Evolutionary conservation across 352 stramenopile species (phyloP).

Genomic region (Phytophthora parvispora): DNA sequence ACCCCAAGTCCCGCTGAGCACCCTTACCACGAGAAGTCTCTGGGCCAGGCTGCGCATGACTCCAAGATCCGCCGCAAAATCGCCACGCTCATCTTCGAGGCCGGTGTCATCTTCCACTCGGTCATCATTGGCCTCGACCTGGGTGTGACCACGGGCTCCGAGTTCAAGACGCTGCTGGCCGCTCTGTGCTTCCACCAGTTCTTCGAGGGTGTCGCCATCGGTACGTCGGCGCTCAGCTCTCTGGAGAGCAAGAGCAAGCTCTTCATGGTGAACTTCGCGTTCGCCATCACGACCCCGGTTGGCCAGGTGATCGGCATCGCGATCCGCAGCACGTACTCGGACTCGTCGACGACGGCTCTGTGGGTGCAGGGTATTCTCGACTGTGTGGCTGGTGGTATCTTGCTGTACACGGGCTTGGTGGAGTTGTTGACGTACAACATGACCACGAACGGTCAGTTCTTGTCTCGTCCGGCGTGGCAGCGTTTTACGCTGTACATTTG

Average conservation of each 20-base stretch:
- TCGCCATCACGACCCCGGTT: slow-evolving; percentile 63
- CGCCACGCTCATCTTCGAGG: slow-evolving; percentile 60
- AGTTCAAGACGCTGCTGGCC: slow-evolving; percentile 71
- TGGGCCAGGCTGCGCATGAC: slow-evolving; percentile 7
- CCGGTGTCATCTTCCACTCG: slow-evolving; percentile 72
- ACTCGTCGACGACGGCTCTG: slow-evolving; percentile 51
- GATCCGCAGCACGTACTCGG: slow-evolving; percentile 62
- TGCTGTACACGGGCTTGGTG: slow-evolving; percentile 78
- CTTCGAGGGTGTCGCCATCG: slow-evolving; percentile 76
- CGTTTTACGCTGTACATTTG: slow-evolving; percentile 56
- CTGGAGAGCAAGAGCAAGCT: slow-evolving; percentile 52
- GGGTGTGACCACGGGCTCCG: slow-evolving; percentile 50
- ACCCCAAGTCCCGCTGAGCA: slow-evolving; percentile 27
- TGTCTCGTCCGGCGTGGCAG: slow-evolving; percentile 36
- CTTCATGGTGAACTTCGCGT: slow-evolving; percentile 58
- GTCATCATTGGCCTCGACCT: slow-evolving; percentile 78
- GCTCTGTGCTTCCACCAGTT: slow-evolving; percentile 85
- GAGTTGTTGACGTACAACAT: slow-evolving; percentile 81
- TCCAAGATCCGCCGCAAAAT: slow-evolving; percentile 48
- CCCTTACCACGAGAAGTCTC: slow-evolving; percentile 23
- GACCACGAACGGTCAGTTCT: slow-evolving; percentile 72
- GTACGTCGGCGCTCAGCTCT: slow-evolving; percentile 48
- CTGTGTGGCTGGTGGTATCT: slow-evolving; percentile 71
- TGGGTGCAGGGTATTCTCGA: slow-evolving; percentile 75
- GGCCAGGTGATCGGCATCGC: slow-evolving; percentile 69